Evolutionary conservation across 2,329 filamentous ascomycete species (phyloP), one percentile per base, ranked within the genome.

Genomic region (Daldinia eschscholtzii): DNA sequence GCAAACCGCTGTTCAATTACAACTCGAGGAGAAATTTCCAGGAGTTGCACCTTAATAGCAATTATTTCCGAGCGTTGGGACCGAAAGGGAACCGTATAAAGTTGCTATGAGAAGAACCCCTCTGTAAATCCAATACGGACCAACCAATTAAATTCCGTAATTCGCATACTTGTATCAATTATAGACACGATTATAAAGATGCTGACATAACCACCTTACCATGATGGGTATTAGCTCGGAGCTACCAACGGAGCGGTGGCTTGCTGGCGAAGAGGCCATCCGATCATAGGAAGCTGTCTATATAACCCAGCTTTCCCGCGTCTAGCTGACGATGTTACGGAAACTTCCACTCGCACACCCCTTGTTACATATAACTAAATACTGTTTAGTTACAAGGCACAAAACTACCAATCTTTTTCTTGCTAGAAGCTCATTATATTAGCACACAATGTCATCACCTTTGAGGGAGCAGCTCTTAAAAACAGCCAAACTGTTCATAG

Each of bases 401-500:
- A n/a, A n/a, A n/a, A n/a, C n/a, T n/a, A n/a, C n/a, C n/a, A n/a
- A n/a, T n/a, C n/a, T n/a, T n/a, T 52, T 52, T 18, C 7, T 9
- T 4, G 5, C 13, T 33, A 1, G n/a, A 9, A 52, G 2, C 5
- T 18, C 26, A 15, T 4, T 18, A 52, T 10, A 52, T n/a, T 2
- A 15, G 13, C 26, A n/a, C 26, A 55, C 5, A 18, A 68, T 70
- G 67, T 53, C 67, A 9, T n/a, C 68, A n/a, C 64, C 64, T 6
- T 35, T 41, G 37, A 59, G 65, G 35, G 68, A 68, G 20, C 68
- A 68, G 33, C 61, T 70, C 13, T 42, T 65, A 2, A 33, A 66
- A 28, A 64, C 56, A 0, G 15, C 37, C 13, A 56, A 61, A 5
- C 58, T 57, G 44, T 70, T 65, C 35, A 15, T 72, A 37, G 64